phyloP scores from a whole-genome alignment of 257 asterid species.

The Nicotiana sylvestris region DNA sequence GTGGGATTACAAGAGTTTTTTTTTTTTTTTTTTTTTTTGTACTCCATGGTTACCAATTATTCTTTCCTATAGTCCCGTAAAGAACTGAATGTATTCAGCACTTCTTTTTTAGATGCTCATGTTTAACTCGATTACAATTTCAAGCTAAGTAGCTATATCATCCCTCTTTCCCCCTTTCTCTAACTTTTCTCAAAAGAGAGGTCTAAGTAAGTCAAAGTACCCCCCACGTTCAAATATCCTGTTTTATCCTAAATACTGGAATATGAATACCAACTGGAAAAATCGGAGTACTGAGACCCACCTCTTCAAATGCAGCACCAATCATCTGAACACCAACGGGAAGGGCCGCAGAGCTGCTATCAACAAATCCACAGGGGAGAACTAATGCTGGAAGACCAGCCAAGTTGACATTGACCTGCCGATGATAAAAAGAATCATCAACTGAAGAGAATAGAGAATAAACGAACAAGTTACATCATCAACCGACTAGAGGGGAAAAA shows the following conservation, averaged over 20 bases:
- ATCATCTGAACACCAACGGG: constrained; percentile 94
- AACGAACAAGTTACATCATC: neutral
- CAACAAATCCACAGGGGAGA: constrained; percentile 85
- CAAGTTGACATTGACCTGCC: constrained; percentile 94
- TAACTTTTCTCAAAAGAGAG: neutral
- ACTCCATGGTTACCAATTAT: neutral
- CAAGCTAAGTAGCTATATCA: neutral
- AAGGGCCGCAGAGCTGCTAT: constrained; percentile 48
- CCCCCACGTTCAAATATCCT: neutral
- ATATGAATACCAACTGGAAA: neutral
- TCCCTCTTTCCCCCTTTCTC: neutral
- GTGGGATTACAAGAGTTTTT: no score
- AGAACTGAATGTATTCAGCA: neutral
- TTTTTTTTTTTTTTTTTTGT: no score
- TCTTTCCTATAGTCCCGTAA: neutral
- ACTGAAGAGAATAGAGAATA: neutral
- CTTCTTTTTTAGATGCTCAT: neutral
- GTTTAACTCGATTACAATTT: neutral
- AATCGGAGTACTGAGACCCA: constrained; percentile 9
- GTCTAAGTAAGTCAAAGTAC: neutral
- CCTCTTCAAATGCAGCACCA: constrained; percentile 93
- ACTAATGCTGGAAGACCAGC: constrained; percentile 99
- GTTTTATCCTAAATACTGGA: neutral
- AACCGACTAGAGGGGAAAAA: neutral
- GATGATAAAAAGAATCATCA: neutral